Conservation (phyloP, 352 stramenopile species). For the Phytophthora vignae region DNA sequence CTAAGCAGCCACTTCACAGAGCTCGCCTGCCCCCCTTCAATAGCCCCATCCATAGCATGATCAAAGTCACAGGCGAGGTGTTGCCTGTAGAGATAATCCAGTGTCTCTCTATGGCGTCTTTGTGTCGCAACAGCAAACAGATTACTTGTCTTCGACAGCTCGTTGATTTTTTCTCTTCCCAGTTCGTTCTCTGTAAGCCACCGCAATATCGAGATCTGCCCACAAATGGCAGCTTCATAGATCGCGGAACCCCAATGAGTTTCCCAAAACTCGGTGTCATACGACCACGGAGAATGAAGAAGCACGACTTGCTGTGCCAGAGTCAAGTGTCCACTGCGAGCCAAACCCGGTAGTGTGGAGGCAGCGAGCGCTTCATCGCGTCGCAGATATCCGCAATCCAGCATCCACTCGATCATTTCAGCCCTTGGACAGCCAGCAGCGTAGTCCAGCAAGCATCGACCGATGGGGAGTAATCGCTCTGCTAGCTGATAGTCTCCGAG, state of each 20-base stretch:
- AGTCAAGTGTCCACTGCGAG: background rate
- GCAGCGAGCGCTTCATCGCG: constrained; percentile 2
- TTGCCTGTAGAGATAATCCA: background rate
- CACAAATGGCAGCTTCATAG: background rate
- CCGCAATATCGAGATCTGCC: background rate
- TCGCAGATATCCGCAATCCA: constrained; percentile 9
- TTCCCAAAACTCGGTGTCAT: background rate
- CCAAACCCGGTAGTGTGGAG: background rate
- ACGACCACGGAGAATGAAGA: constrained; percentile 9
- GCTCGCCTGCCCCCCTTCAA: background rate
- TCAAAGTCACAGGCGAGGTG: background rate
- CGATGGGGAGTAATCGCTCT: constrained; percentile 4
- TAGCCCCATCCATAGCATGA: background rate
- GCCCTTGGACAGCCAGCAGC: background rate
- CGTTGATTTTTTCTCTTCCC: no score
- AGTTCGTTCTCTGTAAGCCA: constrained; percentile 5
- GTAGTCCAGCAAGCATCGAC: background rate
- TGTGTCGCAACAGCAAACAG: no score
- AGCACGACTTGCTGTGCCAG: constrained; percentile 15
- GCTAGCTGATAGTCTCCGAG: constrained; percentile 7
- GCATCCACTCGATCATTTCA: constrained; percentile 2
- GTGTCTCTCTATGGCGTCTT: no score
- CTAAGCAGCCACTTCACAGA: background rate
- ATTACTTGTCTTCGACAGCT: no score
- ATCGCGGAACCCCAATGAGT: background rate